These are phyloP conservation scores for Vanrija pseudolonga DNA, from an alignment of 1,284 basidiomycete species.

Conservation along the genomic window DNA sequence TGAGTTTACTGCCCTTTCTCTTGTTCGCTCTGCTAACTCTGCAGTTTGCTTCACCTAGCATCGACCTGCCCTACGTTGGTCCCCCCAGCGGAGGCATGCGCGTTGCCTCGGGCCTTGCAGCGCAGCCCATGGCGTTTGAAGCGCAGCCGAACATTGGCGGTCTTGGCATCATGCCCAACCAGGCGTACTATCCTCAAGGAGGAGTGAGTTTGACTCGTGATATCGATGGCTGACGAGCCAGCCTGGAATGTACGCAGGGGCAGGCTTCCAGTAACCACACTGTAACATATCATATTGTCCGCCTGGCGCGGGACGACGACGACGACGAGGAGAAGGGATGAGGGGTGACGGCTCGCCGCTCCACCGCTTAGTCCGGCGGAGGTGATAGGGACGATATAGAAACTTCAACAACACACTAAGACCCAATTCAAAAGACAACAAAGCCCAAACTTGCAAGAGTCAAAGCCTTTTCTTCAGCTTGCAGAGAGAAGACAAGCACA, in stretches of 20 bases:
- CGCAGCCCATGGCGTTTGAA: conserved; percentile 37
- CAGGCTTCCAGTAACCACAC: conserved; percentile 12
- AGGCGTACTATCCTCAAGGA: conserved; percentile 13
- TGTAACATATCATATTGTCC: not conserved
- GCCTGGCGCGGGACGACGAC: too few relatives aligned
- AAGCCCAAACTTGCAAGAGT: not conserved
- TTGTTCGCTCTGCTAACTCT: not conserved
- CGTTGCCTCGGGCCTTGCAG: conserved; percentile 14
- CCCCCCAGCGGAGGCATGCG: conserved; percentile 22
- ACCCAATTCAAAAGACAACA: not conserved
- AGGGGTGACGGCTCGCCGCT: too few relatives aligned
- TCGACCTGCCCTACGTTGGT: conserved; percentile 39
- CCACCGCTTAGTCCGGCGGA: too few relatives aligned
- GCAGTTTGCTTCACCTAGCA: conserved; percentile 39
- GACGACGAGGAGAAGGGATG: too few relatives aligned
- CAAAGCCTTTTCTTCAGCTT: not conserved
- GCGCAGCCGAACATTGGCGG: conserved; percentile 45
- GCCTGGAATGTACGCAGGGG: conserved; percentile 19
- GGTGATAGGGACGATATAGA: not conserved
- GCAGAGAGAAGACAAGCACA: not conserved
- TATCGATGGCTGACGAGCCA: not conserved
- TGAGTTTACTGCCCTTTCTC: conserved; percentile 17
- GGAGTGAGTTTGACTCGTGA: conserved; percentile 6
- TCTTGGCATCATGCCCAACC: conserved; percentile 37
- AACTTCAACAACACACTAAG: not conserved